Evolutionary conservation across 225 moss, liverwort and hornwort genomes (phyloP).

Genomic region (Rhytidiadelphus loreus): DNA sequence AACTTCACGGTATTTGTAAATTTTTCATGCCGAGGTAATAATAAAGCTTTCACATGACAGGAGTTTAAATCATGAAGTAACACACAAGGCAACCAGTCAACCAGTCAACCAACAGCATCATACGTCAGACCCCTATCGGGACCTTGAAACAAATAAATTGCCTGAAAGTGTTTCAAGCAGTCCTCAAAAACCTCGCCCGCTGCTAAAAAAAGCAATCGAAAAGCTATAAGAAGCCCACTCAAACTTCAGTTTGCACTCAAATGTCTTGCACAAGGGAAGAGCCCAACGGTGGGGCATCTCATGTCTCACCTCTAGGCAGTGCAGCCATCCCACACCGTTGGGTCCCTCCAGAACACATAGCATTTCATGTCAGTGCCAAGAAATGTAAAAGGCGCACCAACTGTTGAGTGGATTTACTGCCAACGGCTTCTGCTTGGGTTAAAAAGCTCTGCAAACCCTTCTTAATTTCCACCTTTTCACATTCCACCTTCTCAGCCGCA

Average conservation of each 20-base stretch:
- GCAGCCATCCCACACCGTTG: constrained; percentile 49
- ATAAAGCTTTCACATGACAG: not conserved
- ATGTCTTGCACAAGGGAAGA: constrained; percentile 8
- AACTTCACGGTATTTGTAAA: not conserved
- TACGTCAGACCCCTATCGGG: not conserved
- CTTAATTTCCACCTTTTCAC: constrained; percentile 54
- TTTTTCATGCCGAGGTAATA: not conserved
- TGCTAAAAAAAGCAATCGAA: not conserved
- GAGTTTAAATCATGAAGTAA: not conserved
- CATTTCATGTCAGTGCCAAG: constrained; percentile 35
- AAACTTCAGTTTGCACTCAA: not conserved
- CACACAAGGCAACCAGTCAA: not conserved
- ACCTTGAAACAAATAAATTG: not conserved
- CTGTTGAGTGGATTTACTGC: constrained; percentile 25
- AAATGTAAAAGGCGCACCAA: constrained; percentile 46
- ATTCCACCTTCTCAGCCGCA: constrained; percentile 33
- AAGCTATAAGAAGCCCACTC: not conserved
- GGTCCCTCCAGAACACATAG: constrained; percentile 29
- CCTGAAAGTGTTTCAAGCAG: not conserved
- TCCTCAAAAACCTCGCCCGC: not conserved
- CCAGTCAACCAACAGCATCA: not conserved
- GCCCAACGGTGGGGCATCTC: constrained; percentile 52
- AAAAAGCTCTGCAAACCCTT: constrained; percentile 52
- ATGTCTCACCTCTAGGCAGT: constrained; percentile 35
- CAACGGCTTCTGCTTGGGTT: constrained; percentile 29